phyloP scores from a whole-genome alignment of 495 filamentous ascomycete genomes.

The Durotheca rogersii region DNA sequence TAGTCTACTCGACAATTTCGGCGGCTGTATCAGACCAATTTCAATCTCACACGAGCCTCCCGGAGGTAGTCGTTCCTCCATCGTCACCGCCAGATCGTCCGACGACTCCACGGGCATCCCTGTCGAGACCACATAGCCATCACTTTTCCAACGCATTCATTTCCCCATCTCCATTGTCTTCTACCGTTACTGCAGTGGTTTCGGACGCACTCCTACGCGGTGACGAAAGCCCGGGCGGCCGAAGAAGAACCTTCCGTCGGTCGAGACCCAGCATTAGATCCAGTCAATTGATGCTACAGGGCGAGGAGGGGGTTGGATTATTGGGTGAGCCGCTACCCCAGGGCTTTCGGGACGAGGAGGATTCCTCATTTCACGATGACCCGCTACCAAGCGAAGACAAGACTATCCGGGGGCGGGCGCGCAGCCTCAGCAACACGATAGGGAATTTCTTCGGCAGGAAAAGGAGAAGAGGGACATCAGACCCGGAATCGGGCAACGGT shows the following conservation, averaged over 20 bases:
- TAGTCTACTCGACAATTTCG: conserved; percentile 33
- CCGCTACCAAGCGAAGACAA: conserved; percentile 15
- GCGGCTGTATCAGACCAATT: conserved; percentile 34
- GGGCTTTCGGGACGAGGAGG: conserved; percentile 11
- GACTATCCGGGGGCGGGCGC: conserved; percentile 39
- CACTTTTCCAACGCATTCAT: conserved; percentile 43
- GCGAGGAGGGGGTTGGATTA: conserved; percentile 29
- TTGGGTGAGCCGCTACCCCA: conserved; percentile 20
- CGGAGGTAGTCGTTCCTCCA: conserved; percentile 20
- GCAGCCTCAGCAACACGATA: conserved; percentile 54
- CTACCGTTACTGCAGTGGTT: conserved; percentile 49
- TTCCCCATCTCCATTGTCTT: conserved; percentile 50
- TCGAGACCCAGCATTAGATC: conserved; percentile 41
- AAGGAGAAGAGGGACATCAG: conserved; percentile 24
- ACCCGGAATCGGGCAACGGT: conserved; percentile 22
- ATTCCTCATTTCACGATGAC: conserved; percentile 23
- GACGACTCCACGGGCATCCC: conserved; percentile 34
- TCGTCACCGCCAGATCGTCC: conserved; percentile 34
- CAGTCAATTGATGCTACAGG: conserved; percentile 45
- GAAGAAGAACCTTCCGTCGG: conserved; percentile 33
- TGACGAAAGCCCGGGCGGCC: conserved; percentile 35
- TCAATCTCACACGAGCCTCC: conserved; percentile 23
- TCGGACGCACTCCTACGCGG: conserved; percentile 45
- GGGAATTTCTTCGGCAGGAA: conserved; percentile 45
- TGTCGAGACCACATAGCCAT: conserved; percentile 36